Evolutionary conservation across 441 rosid species (phyloP).

Genomic region (Manihot esculenta): DNA sequence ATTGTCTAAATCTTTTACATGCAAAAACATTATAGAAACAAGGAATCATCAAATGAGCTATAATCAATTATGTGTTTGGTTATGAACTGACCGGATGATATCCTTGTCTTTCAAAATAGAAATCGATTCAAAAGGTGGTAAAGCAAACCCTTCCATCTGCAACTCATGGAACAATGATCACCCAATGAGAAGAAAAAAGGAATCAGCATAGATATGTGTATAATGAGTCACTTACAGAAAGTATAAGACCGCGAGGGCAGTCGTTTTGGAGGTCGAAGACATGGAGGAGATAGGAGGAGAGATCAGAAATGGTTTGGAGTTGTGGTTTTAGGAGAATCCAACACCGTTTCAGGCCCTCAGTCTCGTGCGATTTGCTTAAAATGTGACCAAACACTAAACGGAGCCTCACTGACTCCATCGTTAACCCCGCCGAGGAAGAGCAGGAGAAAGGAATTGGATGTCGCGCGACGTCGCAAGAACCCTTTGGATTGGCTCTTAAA

Average conservation of each 20-base stretch:
- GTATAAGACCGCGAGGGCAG: constrained; percentile 70
- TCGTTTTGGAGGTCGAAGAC: constrained; percentile 55
- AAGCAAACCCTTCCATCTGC: constrained; percentile 91
- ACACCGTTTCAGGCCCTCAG: constrained; percentile 56
- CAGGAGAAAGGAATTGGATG: background rate
- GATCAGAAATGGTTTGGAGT: constrained; percentile 63
- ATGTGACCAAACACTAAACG: constrained; percentile 56
- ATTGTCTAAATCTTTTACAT: background rate
- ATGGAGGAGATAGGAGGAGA: constrained; percentile 54
- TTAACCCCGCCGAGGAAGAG: background rate
- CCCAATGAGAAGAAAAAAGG: background rate
- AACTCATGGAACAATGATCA: constrained; percentile 20
- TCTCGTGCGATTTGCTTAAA: constrained; percentile 54
- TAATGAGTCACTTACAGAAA: constrained; percentile 45
- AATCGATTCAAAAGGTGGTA: constrained; percentile 84
- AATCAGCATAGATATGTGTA: background rate
- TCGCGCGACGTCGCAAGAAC: too few relatives aligned
- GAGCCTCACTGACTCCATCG: constrained; percentile 55
- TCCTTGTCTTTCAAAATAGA: constrained; percentile 75
- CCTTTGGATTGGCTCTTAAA: constrained; percentile 28
- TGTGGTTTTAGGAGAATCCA: constrained; percentile 83
- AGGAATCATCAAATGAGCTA: background rate
- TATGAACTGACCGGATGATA: constrained; percentile 55
- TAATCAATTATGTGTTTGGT: background rate
- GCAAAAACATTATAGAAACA: background rate